Percentiles rank a stretch among this genome's conserved stretches.
Conservation (phyloP, 2,329 filamentous ascomycete species). For the Hymenoscyphus salicellus region DNA sequence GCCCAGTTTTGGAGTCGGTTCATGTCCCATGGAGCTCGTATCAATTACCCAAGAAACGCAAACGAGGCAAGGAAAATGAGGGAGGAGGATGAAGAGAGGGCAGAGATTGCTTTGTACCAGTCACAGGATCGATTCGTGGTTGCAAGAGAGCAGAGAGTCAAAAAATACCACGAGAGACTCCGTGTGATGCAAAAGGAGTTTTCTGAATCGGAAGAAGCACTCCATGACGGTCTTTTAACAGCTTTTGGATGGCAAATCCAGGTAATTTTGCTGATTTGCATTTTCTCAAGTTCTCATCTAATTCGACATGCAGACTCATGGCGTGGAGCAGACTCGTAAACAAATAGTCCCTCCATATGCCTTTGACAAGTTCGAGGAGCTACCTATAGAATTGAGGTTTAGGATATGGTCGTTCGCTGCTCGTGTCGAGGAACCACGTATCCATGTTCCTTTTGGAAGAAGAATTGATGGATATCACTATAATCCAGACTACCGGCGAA, state of each 20-base stretch:
- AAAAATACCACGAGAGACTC: no score
- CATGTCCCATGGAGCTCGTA: neutral
- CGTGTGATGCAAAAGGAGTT: no score
- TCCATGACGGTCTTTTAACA: neutral
- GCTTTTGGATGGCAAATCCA: neutral
- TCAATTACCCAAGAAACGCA: neutral
- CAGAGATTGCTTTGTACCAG: no score
- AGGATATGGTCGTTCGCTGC: neutral
- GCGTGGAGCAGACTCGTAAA: neutral
- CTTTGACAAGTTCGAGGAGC: neutral
- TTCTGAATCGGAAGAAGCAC: no score
- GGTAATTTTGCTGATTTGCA: neutral
- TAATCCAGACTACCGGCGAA: neutral
- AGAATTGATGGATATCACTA: neutral
- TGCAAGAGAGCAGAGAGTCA: no score
- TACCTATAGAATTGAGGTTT: neutral
- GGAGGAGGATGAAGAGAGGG: no score
- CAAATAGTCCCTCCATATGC: neutral
- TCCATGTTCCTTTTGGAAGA: neutral
- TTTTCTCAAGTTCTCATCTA: neutral
- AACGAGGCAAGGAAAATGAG: neutral
- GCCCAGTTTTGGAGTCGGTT: neutral
- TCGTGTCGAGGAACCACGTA: neutral
- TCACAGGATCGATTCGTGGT: no score
- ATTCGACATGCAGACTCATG: neutral